phyloP scores from a whole-genome alignment of 2,329 filamentous ascomycete genomes.

The Microdochium paspali region DNA sequence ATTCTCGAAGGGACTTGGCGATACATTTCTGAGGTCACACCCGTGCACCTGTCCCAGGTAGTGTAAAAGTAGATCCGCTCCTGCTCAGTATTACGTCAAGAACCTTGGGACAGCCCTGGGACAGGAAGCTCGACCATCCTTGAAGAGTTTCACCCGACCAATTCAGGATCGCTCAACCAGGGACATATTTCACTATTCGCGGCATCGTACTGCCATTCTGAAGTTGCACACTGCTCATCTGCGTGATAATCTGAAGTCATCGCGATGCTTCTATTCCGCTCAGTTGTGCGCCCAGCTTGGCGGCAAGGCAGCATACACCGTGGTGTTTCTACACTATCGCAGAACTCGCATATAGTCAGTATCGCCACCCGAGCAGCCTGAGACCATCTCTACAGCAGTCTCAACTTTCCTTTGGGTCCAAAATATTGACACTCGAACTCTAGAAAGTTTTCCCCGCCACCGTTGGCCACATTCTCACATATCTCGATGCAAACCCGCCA shows the following conservation, averaged over 20 bases:
- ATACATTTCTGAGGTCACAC: too few species aligned
- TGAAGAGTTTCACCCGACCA: too few species aligned
- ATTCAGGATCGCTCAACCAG: too few species aligned
- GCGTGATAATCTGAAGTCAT: too few species aligned
- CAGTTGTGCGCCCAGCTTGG: neutral
- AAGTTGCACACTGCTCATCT: too few species aligned
- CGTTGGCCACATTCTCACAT: conserved; percentile 43
- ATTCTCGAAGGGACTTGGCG: neutral
- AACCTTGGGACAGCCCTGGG: too few species aligned
- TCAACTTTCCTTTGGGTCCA: neutral
- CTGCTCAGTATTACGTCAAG: too few species aligned
- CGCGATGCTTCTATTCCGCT: neutral
- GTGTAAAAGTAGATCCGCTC: too few species aligned
- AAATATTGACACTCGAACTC: neutral
- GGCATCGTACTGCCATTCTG: too few species aligned
- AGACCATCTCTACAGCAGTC: conserved; percentile 6
- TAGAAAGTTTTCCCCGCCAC: conserved; percentile 50
- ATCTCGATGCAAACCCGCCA: conserved; percentile 49
- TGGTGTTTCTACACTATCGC: conserved; percentile 34
- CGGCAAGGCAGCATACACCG: conserved; percentile 11
- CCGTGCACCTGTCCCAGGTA: too few species aligned
- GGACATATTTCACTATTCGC: too few species aligned
- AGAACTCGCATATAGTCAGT: conserved; percentile 46
- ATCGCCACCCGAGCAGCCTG: neutral
- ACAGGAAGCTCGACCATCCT: too few species aligned